Base-by-base conservation (phyloP, 2,329 filamentous ascomycete genomes). In the Neoscytalidium dimidiatum region DNA sequence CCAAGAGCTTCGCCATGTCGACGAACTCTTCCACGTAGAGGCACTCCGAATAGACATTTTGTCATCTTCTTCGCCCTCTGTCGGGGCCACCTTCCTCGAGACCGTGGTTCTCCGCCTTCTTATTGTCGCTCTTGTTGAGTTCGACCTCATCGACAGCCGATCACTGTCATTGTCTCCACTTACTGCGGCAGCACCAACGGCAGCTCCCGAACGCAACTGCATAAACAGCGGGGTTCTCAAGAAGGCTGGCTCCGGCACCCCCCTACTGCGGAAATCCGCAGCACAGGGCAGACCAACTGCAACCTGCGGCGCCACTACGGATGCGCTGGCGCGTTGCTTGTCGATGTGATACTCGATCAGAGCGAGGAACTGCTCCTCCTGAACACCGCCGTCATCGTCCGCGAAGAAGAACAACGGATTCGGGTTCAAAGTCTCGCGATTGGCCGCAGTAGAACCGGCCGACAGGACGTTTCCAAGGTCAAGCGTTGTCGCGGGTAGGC, bases 401-500 rank as follows among this genome's bases (percentile, higher is more conserved):
- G 41, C 17, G n/a, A 60, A 60, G 28, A 60, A 60, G 28, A 60
- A 46, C 9, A 60, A n/a, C n/a, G 56, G 56, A 28, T 29, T 46
- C n/a, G 41, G 56, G 28, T 60, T 60, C 9, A 41, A 51, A 3
- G 56, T 62, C 9, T 62, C 41, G 41, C 38, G 56, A 17, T 60
- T 64, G 17, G 35, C 41, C n/a, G 61, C 61, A 1, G 49, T 44
- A 11, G 38, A 41, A 17, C 74, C 74, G 1, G 70, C 69, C n/a
- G 69, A 75, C 5, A 51, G 61, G 26, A 78, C 69, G 3, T 67
- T n/a, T 8, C 71, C 69, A 9, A 77, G 67, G 14, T 71, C 57
- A 17, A 64, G 33, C 8, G 56, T 43, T 2, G 64, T 66, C 7
- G 58, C 67, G 19, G 62, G 46, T 2, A 71, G 64, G 3, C 70